Conservation (phyloP, 2,329 filamentous ascomycete genomes). For the Amylocarpus encephaloides region DNA sequence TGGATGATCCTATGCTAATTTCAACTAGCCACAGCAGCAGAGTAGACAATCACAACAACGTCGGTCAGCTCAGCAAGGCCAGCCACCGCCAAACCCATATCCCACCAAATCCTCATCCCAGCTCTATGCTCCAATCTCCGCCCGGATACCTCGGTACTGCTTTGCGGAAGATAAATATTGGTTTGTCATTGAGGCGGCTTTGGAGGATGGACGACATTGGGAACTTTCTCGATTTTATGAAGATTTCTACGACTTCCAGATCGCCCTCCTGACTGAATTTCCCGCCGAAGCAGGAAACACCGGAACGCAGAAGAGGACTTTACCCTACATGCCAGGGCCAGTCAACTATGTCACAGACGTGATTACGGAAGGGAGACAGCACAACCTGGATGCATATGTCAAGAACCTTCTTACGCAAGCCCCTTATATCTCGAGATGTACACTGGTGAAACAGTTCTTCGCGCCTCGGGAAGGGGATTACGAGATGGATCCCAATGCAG, state of each 20-base stretch:
- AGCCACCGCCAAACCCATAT: slow-evolving; percentile 29
- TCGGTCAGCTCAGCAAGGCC: slow-evolving; percentile 17
- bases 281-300: slow-evolving; percentile 88
- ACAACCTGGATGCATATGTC: slow-evolving; percentile 92
- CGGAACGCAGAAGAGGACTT: slow-evolving; percentile 67
- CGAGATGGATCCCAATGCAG: slow-evolving; percentile 70
- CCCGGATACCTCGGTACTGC: slow-evolving; percentile 85
- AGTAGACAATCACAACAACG: slow-evolving; percentile 26
- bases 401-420: slow-evolving; percentile 83
- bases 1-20: slow-evolving; percentile 6
- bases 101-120: slow-evolving; percentile 43
- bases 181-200: slow-evolving; percentile 89
- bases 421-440: slow-evolving; percentile 75
- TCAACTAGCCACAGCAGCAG: slow-evolving; percentile 14
- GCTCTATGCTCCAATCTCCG: slow-evolving; percentile 69
- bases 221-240: slow-evolving; percentile 93
- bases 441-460: slow-evolving; percentile 85
- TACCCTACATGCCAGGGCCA: slow-evolving; percentile 97
- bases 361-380: slow-evolving; percentile 86
- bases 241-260: slow-evolving; percentile 98
- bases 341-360: slow-evolving; percentile 98
- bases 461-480: slow-evolving; percentile 85
- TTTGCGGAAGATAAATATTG: slow-evolving; percentile 98
- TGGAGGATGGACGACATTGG: slow-evolving; percentile 89
- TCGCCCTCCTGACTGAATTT: slow-evolving; percentile 85